Conservation (phyloP, 768 basidiomycete genomes). For the Peribolospora kevripleyi region DNA sequence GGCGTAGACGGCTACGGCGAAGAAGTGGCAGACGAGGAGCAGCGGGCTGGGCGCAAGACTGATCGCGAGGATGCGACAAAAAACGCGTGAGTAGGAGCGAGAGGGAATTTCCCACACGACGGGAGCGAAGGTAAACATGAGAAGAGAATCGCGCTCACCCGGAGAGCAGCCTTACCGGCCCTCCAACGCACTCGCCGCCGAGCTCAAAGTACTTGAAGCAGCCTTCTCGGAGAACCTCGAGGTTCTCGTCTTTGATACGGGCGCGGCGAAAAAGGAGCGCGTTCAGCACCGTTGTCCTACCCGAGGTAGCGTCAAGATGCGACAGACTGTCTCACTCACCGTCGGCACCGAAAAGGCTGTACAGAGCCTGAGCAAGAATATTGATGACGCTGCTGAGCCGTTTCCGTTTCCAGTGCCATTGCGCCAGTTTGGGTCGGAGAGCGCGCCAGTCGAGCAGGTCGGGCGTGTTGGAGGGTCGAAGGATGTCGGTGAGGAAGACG, state of each 20-base stretch:
- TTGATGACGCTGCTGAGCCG: constrained; percentile 65
- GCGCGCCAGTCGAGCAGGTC: constrained; percentile 19
- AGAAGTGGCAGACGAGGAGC: constrained; percentile 74
- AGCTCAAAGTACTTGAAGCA: constrained; percentile 95
- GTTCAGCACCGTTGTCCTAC: neutral
- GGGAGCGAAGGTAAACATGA: neutral
- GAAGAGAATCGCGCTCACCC: constrained; percentile 31
- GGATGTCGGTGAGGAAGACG: constrained; percentile 39
- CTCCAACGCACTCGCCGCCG: constrained; percentile 67
- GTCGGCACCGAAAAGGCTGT: constrained; percentile 82
- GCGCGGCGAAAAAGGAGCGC: neutral
- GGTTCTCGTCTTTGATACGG: constrained; percentile 18
- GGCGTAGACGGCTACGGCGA: constrained; percentile 80
- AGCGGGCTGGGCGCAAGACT: constrained; percentile 60
- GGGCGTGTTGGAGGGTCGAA: constrained; percentile 24
- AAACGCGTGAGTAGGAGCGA: neutral
- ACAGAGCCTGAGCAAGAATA: constrained; percentile 73
- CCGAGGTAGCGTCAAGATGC: neutral
- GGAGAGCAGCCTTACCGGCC: constrained; percentile 70
- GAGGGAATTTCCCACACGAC: neutral
- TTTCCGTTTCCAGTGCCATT: constrained; percentile 75
- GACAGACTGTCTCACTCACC: constrained; percentile 28
- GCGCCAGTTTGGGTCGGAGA: constrained; percentile 27
- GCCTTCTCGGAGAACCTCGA: constrained; percentile 30
- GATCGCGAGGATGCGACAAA: neutral